Conservation (phyloP, 169 alveolate genomes). For the Cryptosporidium sp. region DNA sequence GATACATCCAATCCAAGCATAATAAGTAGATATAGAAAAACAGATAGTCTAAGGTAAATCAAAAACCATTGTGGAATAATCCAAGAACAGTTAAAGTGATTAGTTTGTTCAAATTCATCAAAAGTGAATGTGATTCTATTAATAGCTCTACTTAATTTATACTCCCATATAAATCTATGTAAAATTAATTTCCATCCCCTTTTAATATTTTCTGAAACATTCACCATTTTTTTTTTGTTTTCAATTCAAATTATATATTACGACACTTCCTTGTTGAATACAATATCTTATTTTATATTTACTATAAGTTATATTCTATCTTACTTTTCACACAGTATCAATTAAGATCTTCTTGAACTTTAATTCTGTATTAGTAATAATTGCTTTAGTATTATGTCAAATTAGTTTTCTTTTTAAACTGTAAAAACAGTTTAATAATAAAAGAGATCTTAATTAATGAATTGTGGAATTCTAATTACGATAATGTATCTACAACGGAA, state of each 20-base stretch:
- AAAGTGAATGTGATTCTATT: conserved; percentile 49
- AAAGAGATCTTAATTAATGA: neutral
- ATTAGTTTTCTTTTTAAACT: no score
- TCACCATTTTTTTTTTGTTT: conserved; percentile 5
- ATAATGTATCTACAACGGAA: neutral
- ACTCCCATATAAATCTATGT: conserved; percentile 64
- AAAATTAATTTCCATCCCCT: conserved; percentile 36
- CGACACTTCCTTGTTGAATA: neutral
- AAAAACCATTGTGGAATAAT: conserved; percentile 71
- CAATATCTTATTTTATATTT: neutral
- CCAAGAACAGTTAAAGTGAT: conserved; percentile 67
- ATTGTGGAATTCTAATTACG: neutral
- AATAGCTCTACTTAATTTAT: conserved; percentile 20
- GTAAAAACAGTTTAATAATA: no score
- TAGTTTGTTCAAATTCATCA: conserved; percentile 60
- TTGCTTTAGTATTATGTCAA: no score
- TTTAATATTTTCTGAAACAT: conserved; percentile 1
- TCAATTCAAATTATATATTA: neutral
- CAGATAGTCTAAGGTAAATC: conserved; percentile 15
- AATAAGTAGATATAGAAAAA: conserved; percentile 28
- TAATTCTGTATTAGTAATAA: no score
- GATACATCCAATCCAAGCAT: conserved; percentile 57
- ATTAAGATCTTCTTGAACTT: neutral
- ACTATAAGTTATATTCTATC: neutral
- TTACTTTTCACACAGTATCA: neutral